A percentile compares a stretch with the other conserved stretches of the same genome.
Conservation (phyloP, 768 basidiomycete species). For the Suillus fuscotomentosus region DNA sequence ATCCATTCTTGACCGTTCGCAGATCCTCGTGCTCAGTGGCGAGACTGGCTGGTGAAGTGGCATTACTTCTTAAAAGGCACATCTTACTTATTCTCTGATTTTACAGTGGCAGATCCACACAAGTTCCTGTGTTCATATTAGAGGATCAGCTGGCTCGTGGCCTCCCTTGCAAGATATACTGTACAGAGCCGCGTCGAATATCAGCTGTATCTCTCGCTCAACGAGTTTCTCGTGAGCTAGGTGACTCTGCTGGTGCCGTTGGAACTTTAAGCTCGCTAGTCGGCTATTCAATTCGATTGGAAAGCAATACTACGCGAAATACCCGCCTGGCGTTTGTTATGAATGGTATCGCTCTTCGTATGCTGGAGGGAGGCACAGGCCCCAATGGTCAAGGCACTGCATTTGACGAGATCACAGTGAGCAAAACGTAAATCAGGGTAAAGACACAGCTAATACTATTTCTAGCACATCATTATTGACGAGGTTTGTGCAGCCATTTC, state of each 20-base stretch:
- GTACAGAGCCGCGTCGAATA: conserved; percentile 94
- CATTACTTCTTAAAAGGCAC: conserved; percentile 38
- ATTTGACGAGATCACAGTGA: conserved; percentile 93
- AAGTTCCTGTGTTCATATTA: conserved; percentile 90
- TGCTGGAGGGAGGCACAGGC: conserved; percentile 87
- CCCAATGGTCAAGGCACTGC: conserved; percentile 70
- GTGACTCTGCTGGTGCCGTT: conserved; percentile 75
- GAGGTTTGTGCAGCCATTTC: conserved; percentile 51
- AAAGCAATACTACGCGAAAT: conserved; percentile 78
- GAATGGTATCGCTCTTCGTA: conserved; percentile 92
- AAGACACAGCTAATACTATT: conserved; percentile 2
- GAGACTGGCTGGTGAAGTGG: conserved; percentile 67
- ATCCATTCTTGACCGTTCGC: conserved; percentile 63
- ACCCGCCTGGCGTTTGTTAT: conserved; percentile 86
- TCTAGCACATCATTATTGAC: conserved; percentile 90
- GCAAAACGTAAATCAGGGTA: conserved; percentile 15
- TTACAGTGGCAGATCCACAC: conserved; percentile 93
- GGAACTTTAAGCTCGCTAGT: conserved; percentile 80
- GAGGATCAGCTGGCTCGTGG: conserved; percentile 85
- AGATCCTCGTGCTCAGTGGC: conserved; percentile 85
- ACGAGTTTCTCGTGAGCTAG: conserved; percentile 88
- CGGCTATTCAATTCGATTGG: conserved; percentile 92
- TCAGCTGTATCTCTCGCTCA: conserved; percentile 95
- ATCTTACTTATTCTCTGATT: conserved; percentile 7
- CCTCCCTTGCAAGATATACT: conserved; percentile 84